Percentiles rank a stretch among this genome's conserved stretches.
These are phyloP conservation scores for Chlamydomonas sp. DNA, from an alignment of 139 green algal species.

Conservation along the genomic window DNA sequence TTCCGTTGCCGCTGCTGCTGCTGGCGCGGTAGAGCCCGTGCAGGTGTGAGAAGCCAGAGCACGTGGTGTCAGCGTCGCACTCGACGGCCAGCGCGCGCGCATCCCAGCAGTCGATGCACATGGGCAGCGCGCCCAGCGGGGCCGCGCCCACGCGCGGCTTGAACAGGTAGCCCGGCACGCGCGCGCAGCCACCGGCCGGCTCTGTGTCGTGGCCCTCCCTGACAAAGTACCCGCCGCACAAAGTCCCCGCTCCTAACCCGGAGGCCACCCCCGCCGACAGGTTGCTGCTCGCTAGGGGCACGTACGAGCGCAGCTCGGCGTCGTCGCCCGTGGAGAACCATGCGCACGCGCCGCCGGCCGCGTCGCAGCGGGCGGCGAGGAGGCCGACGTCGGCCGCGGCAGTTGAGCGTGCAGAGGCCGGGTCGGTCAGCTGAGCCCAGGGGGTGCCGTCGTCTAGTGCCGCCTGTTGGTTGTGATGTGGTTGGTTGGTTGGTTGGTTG, in stretches of 20 bases:
- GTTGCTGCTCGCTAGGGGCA: too few relatives aligned
- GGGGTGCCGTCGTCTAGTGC: conserved; percentile 11
- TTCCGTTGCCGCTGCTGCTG: not conserved
- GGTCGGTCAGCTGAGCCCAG: not conserved
- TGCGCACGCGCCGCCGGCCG: not conserved
- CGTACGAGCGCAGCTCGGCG: conserved; percentile 1
- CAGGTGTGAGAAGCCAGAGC: conserved; percentile 27
- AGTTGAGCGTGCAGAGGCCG: not conserved
- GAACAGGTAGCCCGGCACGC: conserved; percentile 28
- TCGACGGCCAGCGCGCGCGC: not conserved
- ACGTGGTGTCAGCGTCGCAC: conserved; percentile 13
- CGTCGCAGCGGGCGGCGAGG: not conserved
- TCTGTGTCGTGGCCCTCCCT: too few relatives aligned
- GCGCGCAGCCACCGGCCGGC: conserved; percentile 15
- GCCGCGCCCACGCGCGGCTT: conserved; percentile 12
- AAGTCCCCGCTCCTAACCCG: too few relatives aligned
- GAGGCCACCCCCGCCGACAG: too few relatives aligned
- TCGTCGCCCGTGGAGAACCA: conserved; percentile 6
- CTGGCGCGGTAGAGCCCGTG: conserved; percentile 17
- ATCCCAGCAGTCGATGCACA: conserved; percentile 19
- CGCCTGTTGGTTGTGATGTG: not conserved
- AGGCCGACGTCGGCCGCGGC: not conserved
- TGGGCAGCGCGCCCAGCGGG: not conserved
- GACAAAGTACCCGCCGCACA: too few relatives aligned
- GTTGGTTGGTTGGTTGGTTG: not conserved